A percentile compares a stretch with the other conserved stretches of the same genome.
These are phyloP conservation scores for Neurospora africana DNA, from an alignment of 495 filamentous ascomycete genomes.

Conservation along the genomic window DNA sequence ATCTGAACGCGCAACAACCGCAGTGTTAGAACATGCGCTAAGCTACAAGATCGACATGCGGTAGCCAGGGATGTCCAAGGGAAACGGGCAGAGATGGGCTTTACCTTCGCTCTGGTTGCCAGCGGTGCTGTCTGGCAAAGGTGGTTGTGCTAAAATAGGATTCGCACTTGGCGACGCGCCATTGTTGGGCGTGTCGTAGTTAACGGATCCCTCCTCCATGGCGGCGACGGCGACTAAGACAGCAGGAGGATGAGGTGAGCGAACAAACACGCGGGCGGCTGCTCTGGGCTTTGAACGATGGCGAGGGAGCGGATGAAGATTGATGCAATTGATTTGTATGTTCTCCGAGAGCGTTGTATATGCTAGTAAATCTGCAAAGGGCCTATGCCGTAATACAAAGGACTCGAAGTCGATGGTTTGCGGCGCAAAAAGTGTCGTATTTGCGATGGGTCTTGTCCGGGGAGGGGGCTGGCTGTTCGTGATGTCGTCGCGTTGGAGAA, in stretches of 20 bases:
- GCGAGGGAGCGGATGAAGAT: background rate
- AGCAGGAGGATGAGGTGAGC: background rate
- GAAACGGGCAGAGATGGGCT: background rate
- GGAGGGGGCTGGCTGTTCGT: conserved; percentile 15
- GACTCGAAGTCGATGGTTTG: conserved; percentile 7
- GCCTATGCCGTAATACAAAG: background rate
- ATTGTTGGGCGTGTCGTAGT: conserved; percentile 43
- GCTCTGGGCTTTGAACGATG: background rate
- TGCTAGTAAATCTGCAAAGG: background rate
- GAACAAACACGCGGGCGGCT: background rate
- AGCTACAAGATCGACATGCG: background rate
- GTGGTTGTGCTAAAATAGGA: conserved; percentile 41
- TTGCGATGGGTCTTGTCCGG: conserved; percentile 7
- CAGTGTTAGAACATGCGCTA: background rate
- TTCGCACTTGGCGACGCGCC: conserved; percentile 40
- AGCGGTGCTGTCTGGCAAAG: conserved; percentile 26
- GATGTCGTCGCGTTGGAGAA: conserved; percentile 26
- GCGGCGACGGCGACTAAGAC: conserved; percentile 14
- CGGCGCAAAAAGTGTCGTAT: conserved; percentile 9
- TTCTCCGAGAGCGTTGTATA: background rate
- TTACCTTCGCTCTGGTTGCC: conserved; percentile 27
- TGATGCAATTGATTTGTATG: background rate
- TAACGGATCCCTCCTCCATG: conserved; percentile 46
- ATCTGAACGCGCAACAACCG: conserved; percentile 23
- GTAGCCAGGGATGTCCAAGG: background rate